Evolutionary conservation across 805 yeast species (phyloP), one percentile per base, ranked within the genome.

Genomic region (Saturnispora quitensis): DNA sequence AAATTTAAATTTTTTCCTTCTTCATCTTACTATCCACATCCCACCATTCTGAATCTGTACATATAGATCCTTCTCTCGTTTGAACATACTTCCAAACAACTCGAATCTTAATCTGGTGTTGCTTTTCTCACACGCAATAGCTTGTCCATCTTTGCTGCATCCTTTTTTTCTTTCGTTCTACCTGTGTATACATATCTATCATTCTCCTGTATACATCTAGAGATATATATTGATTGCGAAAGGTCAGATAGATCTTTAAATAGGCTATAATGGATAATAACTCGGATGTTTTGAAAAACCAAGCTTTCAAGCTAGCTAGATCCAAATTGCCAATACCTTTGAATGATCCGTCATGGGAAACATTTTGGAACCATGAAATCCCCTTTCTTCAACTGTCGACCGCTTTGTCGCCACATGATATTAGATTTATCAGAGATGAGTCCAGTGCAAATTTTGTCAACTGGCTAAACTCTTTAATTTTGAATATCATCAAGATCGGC

Each of bases 361-460:
- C 48, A 59, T 73, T 75, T 60, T 74, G 82, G 76, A 62, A 66
- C 4, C 63, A 67, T 9, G 84, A 87, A 0, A 72, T 69, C 8
- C 63, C 73, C 6, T 75, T 81, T 17, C 69, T 71, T 45, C 91
- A 85, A 48, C 68, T 86, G 13, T 82, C 75, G 63, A 74, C 77
- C 5, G 61, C 82, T 3, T 63, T 89, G 12, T 72, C 86, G 0
- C 70, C 76, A 1, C 58, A 65, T 18, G 95, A 88, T 54, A 68
- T 88, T 27, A 73, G 81, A 49, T 68, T 72, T 34, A 74, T 88
- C 4, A 70, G 88, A 50, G 81, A 79, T 53, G 69, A 73, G 27
- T 84, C 85, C 62, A 68, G 69, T 2, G 66, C 71, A 42, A 85
- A 84, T 60, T 81, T 86, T 59, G 67, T 79, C 25, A 70, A 72